phyloP scores from a whole-genome alignment of 352 stramenopile species.

The Pythium volutum region DNA sequence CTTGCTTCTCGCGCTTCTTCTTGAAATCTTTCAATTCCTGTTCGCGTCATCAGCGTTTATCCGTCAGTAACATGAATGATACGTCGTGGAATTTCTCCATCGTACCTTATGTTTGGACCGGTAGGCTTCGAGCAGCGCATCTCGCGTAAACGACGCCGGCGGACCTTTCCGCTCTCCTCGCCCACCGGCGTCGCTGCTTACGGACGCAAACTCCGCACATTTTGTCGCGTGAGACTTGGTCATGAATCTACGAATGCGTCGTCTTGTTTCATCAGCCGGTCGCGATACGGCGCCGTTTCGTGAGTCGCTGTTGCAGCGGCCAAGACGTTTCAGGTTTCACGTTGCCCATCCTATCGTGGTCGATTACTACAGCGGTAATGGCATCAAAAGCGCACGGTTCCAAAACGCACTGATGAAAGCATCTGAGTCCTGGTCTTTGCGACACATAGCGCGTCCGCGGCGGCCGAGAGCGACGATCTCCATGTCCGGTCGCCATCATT shows the following conservation, averaged over 20 bases:
- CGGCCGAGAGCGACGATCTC: no score
- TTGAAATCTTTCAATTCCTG: constrained; percentile 42
- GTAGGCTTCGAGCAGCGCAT: constrained; percentile 51
- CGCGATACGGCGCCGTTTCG: constrained; percentile 3
- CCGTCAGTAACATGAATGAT: neutral
- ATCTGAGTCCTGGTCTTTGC: neutral
- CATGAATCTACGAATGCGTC: neutral
- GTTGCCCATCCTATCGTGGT: neutral
- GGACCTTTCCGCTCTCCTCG: neutral
- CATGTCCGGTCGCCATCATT: no score
- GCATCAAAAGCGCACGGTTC: neutral
- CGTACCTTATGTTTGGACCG: constrained; percentile 34
- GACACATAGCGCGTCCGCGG: neutral
- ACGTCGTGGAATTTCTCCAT: neutral
- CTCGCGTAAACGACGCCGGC: constrained; percentile 10
- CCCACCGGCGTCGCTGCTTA: constrained; percentile 3
- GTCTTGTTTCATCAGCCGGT: neutral
- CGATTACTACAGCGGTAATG: neutral
- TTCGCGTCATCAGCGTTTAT: neutral
- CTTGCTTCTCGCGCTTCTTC: constrained; percentile 52
- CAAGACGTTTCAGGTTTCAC: neutral
- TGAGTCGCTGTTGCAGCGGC: neutral
- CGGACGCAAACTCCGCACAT: constrained; percentile 11
- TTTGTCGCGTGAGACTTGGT: constrained; percentile 7
- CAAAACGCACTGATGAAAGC: no score